phyloP scores from a whole-genome alignment of 352 stramenopile genomes.

The Globisporangium perplexum region DNA sequence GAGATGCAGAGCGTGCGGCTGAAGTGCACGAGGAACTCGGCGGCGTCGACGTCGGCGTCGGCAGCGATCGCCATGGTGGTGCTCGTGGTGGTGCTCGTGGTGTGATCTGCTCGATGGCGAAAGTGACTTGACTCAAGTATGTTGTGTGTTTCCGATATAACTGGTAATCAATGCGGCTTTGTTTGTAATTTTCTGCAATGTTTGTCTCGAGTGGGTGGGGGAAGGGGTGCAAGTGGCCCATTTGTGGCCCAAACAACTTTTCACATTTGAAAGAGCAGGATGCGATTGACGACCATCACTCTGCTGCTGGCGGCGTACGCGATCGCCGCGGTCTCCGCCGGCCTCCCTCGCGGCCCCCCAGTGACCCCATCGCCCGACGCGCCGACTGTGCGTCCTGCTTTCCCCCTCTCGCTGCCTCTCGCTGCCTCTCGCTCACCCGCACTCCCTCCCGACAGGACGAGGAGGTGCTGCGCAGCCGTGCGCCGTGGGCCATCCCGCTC shows the following conservation, averaged over 20 bases:
- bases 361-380: no score
- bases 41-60: conserved; percentile 18
- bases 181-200: no score
- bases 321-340: no score
- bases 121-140: no score
- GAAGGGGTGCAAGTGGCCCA: no score
- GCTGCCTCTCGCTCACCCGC: not conserved
- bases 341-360: no score
- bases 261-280: not conserved
- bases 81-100: not conserved
- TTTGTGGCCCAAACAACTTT: no score
- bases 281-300: not conserved
- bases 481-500: conserved; percentile 1
- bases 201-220: no score
- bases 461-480: conserved; percentile 2
- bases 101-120: no score
- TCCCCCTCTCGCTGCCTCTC: not conserved
- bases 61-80: conserved; percentile 19
- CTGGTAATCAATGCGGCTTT: no score
- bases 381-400: not conserved
- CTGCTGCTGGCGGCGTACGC: not conserved
- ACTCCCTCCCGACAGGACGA: not conserved
- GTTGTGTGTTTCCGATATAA: no score
- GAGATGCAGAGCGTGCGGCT: conserved; percentile 69
- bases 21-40: conserved; percentile 80